phyloP scores from a whole-genome alignment of 2,329 filamentous ascomycete species.

The Thermoascus crustaceus region DNA sequence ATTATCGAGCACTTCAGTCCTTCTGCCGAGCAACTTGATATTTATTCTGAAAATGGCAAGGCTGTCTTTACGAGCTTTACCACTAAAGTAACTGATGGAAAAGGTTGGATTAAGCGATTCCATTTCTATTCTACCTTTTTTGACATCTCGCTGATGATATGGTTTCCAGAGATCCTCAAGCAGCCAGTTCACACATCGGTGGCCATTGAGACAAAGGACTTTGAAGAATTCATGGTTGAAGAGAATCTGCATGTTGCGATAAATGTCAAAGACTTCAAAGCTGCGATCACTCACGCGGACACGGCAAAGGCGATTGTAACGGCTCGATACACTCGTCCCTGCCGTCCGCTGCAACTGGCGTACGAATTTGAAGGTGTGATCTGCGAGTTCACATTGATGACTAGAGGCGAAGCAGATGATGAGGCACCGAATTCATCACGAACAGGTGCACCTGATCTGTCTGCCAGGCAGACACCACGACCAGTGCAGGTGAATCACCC shows the following conservation, averaged over 20 bases:
- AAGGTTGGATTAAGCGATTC: constrained; percentile 32
- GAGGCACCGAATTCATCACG: constrained; percentile 33
- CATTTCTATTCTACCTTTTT: constrained; percentile 7
- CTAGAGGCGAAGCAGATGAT: constrained; percentile 46
- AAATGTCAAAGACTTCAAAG: constrained; percentile 58
- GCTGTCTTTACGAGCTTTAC: constrained; percentile 59
- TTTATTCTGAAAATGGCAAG: constrained; percentile 50
- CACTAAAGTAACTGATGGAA: constrained; percentile 54
- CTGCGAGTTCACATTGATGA: constrained; percentile 59
- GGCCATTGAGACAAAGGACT: constrained; percentile 53
- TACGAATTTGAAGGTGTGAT: constrained; percentile 49
- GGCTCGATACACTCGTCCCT: constrained; percentile 52
- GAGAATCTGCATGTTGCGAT: constrained; percentile 55
- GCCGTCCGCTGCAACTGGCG: constrained; percentile 52
- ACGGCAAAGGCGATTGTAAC: constrained; percentile 47
- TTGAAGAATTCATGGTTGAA: constrained; percentile 52
- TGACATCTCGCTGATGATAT: no score
- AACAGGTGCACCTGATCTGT: constrained; percentile 31
- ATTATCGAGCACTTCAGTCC: constrained; percentile 57
- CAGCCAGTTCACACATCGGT: constrained; percentile 59
- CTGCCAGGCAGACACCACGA: constrained; percentile 31
- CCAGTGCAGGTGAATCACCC: constrained; percentile 16
- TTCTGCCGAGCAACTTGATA: constrained; percentile 57
- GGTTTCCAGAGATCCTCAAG: constrained; percentile 52
- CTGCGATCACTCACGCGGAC: constrained; percentile 55